Evolutionary conservation across 768 basidiomycete species (phyloP).

Genomic region (Hericium rajendrae): DNA sequence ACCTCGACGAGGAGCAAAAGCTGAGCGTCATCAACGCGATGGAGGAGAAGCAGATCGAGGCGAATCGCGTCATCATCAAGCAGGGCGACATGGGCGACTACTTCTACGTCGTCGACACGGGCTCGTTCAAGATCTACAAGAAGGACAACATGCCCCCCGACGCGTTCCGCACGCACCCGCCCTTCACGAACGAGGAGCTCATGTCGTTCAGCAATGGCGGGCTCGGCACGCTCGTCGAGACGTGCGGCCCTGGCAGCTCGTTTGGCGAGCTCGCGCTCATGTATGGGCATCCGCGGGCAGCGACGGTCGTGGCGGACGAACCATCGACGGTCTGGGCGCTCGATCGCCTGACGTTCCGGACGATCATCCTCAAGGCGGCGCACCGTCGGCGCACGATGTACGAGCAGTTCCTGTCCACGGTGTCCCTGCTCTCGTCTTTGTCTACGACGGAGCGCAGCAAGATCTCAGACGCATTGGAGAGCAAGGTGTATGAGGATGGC

Average conservation of each 20-base stretch:
- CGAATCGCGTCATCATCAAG: slow-evolving; percentile 85
- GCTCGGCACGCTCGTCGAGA: slow-evolving; percentile 75
- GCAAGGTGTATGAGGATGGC: slow-evolving; percentile 71
- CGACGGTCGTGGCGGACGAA: slow-evolving; percentile 82
- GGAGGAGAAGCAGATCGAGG: slow-evolving; percentile 68
- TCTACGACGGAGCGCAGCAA: slow-evolving; percentile 88
- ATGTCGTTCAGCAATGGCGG: slow-evolving; percentile 56
- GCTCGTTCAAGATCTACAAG: slow-evolving; percentile 74
- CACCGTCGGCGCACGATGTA: slow-evolving; percentile 91
- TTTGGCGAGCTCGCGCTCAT: slow-evolving; percentile 97
- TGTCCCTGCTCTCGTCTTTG: slow-evolving; percentile 78
- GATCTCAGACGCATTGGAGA: slow-evolving; percentile 91
- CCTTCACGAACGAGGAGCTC: slow-evolving; percentile 33
- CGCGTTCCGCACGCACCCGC: slow-evolving; percentile 38
- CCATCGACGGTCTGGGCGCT: slow-evolving; percentile 86
- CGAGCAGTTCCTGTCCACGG: slow-evolving; percentile 89
- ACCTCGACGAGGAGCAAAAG: slow-evolving; percentile 94
- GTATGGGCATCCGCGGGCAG: slow-evolving; percentile 95
- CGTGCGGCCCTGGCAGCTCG: slow-evolving; percentile 75
- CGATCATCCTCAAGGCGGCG: slow-evolving; percentile 90
- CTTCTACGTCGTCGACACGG: slow-evolving; percentile 95
- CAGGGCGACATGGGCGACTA: slow-evolving; percentile 97
- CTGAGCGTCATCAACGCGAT: slow-evolving; percentile 90
- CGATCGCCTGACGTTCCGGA: slow-evolving; percentile 96
- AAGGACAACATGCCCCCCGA: slow-evolving; percentile 49